Percentiles rank a stretch among this genome's conserved stretches.
Conservation (phyloP, 768 basidiomycete species). For the Mycena leptocephala region DNA sequence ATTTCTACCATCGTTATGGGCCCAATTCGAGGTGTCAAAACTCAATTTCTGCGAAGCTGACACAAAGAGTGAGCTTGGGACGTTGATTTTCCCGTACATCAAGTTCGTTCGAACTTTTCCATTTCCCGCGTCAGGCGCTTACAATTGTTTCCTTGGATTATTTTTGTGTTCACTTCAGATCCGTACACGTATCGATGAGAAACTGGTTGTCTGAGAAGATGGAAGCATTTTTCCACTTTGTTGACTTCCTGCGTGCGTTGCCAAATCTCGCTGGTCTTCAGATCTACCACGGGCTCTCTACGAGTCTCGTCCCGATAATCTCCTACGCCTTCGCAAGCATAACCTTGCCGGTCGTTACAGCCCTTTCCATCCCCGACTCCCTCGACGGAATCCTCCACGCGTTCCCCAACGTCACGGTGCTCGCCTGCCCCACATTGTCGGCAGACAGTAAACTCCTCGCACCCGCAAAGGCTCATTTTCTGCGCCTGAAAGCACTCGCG, state of each 20-base stretch:
- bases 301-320: not conserved
- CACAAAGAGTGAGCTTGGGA: not conserved
- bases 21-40: not conserved
- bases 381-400: not conserved
- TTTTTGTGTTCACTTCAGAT: not conserved
- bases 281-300: not conserved
- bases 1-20: not conserved
- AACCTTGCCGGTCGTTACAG: not conserved
- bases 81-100: conserved; percentile 8
- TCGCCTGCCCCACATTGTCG: not conserved
- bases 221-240: conserved; percentile 1
- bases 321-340: not conserved
- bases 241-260: conserved; percentile 3
- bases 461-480: not conserved
- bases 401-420: conserved; percentile 20
- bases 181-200: conserved; percentile 19
- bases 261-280: conserved; percentile 17
- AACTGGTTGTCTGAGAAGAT: not conserved
- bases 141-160: not conserved
- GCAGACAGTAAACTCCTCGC: not conserved
- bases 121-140: not conserved
- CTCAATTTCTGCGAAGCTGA: not conserved
- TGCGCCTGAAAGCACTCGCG: not conserved
- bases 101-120: not conserved
- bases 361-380: not conserved